These are phyloP conservation scores for Thraustotheca clavata DNA, from an alignment of 352 stramenopile genomes.

Conservation along the genomic window DNA sequence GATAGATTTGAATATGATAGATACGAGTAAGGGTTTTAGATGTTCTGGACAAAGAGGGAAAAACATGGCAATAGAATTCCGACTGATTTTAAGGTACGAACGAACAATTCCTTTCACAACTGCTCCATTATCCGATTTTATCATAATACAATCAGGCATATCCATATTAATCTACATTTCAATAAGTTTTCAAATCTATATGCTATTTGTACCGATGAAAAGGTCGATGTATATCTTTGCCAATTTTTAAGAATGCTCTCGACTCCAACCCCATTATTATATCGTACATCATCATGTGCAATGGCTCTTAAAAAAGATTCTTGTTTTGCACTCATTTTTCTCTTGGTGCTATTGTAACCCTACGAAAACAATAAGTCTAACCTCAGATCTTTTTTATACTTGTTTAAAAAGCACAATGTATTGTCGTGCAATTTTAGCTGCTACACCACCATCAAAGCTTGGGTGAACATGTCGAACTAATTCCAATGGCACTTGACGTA, in stretches of 20 bases:
- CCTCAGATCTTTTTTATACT: neutral
- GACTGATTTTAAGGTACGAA: constrained; percentile 19
- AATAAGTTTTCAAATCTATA: neutral
- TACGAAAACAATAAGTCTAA: neutral
- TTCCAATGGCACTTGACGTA: constrained; percentile 1
- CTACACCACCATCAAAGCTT: constrained; percentile 13
- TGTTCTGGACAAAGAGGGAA: constrained; percentile 14
- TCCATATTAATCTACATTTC: constrained; percentile 1
- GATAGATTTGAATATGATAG: neutral
- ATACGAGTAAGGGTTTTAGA: constrained; percentile 10
- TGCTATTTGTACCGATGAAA: neutral
- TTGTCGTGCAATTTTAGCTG: constrained; percentile 7
- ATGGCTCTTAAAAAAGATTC: constrained; percentile 2
- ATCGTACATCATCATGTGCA: neutral
- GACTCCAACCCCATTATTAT: constrained; percentile 6
- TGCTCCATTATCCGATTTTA: constrained; percentile 18
- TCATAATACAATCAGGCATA: constrained; percentile 2
- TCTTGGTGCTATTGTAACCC: constrained; percentile 10
- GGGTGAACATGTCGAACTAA: constrained; percentile 1
- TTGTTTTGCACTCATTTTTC: constrained; percentile 1
- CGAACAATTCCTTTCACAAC: constrained; percentile 7
- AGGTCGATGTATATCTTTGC: constrained; percentile 11
- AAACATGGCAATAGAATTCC: constrained; percentile 6
- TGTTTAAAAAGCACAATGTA: constrained; percentile 18
- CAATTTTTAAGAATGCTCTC: constrained; percentile 17